Evolutionary conservation across 75 land plant species (phyloP), one percentile per base, ranked within the genome.

Genomic region (Pinus taeda): DNA sequence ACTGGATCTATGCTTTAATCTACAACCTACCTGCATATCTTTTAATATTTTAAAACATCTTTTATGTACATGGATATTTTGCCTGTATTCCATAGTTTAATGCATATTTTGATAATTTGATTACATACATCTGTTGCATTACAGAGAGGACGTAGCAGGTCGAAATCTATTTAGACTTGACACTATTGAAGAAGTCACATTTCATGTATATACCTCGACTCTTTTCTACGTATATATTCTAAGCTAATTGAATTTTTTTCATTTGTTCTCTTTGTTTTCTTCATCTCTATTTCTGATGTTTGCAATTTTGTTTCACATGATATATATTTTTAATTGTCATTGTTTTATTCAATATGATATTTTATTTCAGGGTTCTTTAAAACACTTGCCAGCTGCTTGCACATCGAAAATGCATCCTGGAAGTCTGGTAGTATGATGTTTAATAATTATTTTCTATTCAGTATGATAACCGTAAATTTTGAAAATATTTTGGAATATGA

Each of bases 381-480:
- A 79, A 74, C 79, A 75, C 57, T 81, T 86, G 74, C 85, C 87
- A 2, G 6, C 71, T 59, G 81, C 78, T 3, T 89, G 91, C 64
- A 83, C 88, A 11, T 75, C 86, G 15, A 81, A 15, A 64, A 6
- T 75, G 74, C 42, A 59, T 30, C 84, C 89, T 77, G 0, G 12
- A 22, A 30, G 24, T 20, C 6, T 67, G 20, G 3, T 53, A 53
- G 20, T 59, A 24, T 45, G 8, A 65, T 39, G 0, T 39, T 39
- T 3, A 39, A 5, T 39, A 39, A 4, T 39, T 61, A 57, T 56
- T n/a, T 39, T 39, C 42, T 33, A 2, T 33, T 33, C 2, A 2
- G 1, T 33, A 0, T 0, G 33, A 33, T 1, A 33, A 30, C 1
- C 1, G 33, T 2, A 33, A 0, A 33, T 33, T 33, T 33, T 33